Evolutionary conservation across 139 green algal genomes (phyloP), one percentile per base, ranked within the genome.

Genomic region (Spirogloea muscicola): DNA sequence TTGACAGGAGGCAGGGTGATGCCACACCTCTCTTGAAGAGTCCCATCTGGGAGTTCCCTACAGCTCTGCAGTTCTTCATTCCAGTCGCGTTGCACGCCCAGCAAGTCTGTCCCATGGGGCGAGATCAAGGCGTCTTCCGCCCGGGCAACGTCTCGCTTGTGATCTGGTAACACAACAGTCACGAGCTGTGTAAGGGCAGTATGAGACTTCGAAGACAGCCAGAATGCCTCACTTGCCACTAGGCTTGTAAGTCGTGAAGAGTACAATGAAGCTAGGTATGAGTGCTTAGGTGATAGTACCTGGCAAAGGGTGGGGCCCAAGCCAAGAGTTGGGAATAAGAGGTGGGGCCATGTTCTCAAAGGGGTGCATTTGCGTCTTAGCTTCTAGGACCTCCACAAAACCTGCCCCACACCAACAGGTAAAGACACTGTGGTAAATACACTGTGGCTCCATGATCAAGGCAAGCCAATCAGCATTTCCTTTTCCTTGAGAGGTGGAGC

Each of bases 1-100:
- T n/a, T n/a, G n/a, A n/a, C n/a, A n/a, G n/a, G n/a, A n/a, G n/a
- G n/a, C n/a, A n/a, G n/a, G n/a, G n/a, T n/a, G n/a, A n/a, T n/a
- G n/a, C n/a, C 64, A 16, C 18, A 46, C 46, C 59, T 43, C 10
- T 62, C 73, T 44, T 81, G 73, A 34, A 43, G 49, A 2, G 73
- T 69, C 3, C 41, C 65, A 21, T 40, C 77, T n/a, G 75, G 33
- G 25, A 82, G 55, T 55, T 82, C 75, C 0, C 68, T 2, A 46
- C 66, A 73, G 21, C 25, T 46, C 60, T 82, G 75, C 0, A 77
- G 39, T 38, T 82, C 75, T 58, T 82, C 75, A 41, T 82, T 82
- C 67, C 67, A 82, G 51, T 82, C 75, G 6, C 75, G 55, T 33
- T 34, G 3, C 3, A 74, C 39, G 40, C 68, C 68, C 0, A 16